These are phyloP conservation scores for Cucumis hystrix DNA, from an alignment of 306 rosid species.

Conservation along the genomic window DNA sequence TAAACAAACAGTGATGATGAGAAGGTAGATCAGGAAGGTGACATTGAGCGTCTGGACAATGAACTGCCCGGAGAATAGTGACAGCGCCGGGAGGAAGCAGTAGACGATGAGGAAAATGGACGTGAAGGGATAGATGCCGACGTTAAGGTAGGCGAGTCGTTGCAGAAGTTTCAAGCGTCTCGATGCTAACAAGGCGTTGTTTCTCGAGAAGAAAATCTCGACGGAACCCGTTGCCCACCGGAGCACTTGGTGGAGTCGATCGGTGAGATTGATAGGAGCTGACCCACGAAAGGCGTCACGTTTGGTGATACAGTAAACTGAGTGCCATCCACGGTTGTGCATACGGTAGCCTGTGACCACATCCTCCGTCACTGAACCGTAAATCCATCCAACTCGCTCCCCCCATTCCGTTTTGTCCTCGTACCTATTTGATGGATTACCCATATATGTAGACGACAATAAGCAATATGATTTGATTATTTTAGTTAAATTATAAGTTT, in stretches of 20 bases:
- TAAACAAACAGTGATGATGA: slow-evolving; percentile 27
- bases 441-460: not conserved
- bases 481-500: no score
- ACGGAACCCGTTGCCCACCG: slow-evolving; percentile 48
- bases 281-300: slow-evolving; percentile 45
- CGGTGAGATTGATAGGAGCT: slow-evolving; percentile 46
- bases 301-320: slow-evolving; percentile 34
- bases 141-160: slow-evolving; percentile 36
- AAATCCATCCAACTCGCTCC: slow-evolving; percentile 43
- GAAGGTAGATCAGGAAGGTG: slow-evolving; percentile 26
- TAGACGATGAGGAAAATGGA: slow-evolving; percentile 38
- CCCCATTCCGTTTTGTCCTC: slow-evolving; percentile 55
- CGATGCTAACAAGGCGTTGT: slow-evolving; percentile 30
- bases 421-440: slow-evolving; percentile 5
- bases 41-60: slow-evolving; percentile 21
- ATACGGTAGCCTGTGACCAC: slow-evolving; percentile 43
- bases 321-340: slow-evolving; percentile 50
- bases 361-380: slow-evolving; percentile 43
- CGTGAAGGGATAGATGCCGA: slow-evolving; percentile 43
- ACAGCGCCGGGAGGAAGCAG: slow-evolving; percentile 50
- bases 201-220: slow-evolving; percentile 43
- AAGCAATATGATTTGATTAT: no score
- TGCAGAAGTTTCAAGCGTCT: slow-evolving; percentile 25
- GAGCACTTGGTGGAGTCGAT: slow-evolving; percentile 47
- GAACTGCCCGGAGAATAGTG: slow-evolving; percentile 36